Base-by-base conservation (phyloP, 352 stramenopile genomes). In the Globisporangium ultimum region DNA sequence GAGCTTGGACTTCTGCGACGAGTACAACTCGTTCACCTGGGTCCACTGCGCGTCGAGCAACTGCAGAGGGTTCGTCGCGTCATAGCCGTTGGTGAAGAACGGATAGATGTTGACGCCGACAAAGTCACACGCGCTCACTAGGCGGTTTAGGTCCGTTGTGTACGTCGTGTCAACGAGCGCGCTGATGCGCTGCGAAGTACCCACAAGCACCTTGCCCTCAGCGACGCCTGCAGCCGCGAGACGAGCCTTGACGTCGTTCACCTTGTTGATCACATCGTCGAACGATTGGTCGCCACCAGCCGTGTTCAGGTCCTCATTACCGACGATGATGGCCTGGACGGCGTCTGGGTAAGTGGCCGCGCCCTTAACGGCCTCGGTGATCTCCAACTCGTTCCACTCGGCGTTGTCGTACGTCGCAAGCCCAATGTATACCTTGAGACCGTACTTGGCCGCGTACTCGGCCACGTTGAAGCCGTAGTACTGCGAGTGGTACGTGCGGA, bases 91-190 rank as follows among this genome's bases (percentile, higher is more conserved):
- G 40, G 80, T 83, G 68, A 88, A 89, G 65, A 91, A 91, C 53
- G 81, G 76, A 62, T 91, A 91, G 52, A 90, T 87, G 63, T 90
- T 90, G 55, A 85, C 76, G n/a, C 72, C 63, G 61, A 83, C 52
- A 36, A 60, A 51, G 54, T 60, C 54, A 15, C 54, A 60, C 21
- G 54, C 70, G 21, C 34, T 54, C 12, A 64, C 58, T 12, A 86
- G 55, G 4, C 22, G 43, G 11, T 68, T 60, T 17, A 62, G 74
- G 52, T 82, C 63, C 15, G 46, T 48, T 42, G 75, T 64, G 50
- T 76, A 78, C 49, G 42, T 28, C n/a, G 58, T 49, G 55, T 70
- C 68, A 46, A 82, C 63, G 61, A 76, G 82, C 52, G 84, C 78
- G 9, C 64, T 77, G 60, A 80, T 78, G 34, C 78, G 70, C 64